These are phyloP conservation scores for Monosporozyma unispora DNA, from an alignment of 805 yeast genomes.

Conservation along the genomic window DNA sequence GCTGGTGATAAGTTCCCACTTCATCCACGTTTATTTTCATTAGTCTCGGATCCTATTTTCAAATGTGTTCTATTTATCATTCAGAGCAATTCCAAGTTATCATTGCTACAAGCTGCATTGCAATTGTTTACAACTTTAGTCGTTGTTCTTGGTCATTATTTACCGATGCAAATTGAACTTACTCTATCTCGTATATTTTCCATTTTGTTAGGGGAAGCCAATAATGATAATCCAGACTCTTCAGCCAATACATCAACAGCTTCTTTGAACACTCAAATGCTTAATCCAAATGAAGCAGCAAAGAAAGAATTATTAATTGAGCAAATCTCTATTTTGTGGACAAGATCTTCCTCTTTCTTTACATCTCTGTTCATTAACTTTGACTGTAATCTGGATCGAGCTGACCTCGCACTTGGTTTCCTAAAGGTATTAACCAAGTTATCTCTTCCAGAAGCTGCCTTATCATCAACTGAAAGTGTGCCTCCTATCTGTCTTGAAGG, in stretches of 20 bases:
- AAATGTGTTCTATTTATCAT: slow-evolving; percentile 76
- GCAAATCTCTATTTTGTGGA: slow-evolving; percentile 73
- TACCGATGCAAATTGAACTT: slow-evolving; percentile 76
- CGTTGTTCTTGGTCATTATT: slow-evolving; percentile 51
- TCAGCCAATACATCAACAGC: background rate
- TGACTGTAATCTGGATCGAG: slow-evolving; percentile 84
- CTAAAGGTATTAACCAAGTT: slow-evolving; percentile 65
- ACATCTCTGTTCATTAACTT: slow-evolving; percentile 68
- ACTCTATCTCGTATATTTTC: slow-evolving; percentile 56
- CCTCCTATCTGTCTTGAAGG: slow-evolving; percentile 95
- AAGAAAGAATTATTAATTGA: slow-evolving; percentile 78
- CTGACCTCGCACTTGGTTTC: slow-evolving; percentile 62
- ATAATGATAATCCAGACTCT: background rate
- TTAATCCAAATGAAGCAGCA: slow-evolving; percentile 11
- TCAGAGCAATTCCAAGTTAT: slow-evolving; percentile 60
- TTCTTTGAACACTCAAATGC: background rate
- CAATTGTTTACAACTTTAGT: slow-evolving; percentile 67
- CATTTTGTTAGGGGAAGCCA: slow-evolving; percentile 32
- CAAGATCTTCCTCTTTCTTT: slow-evolving; percentile 69
- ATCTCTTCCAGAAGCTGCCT: slow-evolving; percentile 80
- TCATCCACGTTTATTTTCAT: slow-evolving; percentile 56
- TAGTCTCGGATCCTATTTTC: slow-evolving; percentile 74
- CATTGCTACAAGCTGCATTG: slow-evolving; percentile 64
- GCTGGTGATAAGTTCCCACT: slow-evolving; percentile 52
- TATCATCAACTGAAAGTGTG: slow-evolving; percentile 68